Evolutionary conservation across 768 basidiomycete species (phyloP), one percentile per base, ranked within the genome.

Genomic region (Naganishia randhawae): DNA sequence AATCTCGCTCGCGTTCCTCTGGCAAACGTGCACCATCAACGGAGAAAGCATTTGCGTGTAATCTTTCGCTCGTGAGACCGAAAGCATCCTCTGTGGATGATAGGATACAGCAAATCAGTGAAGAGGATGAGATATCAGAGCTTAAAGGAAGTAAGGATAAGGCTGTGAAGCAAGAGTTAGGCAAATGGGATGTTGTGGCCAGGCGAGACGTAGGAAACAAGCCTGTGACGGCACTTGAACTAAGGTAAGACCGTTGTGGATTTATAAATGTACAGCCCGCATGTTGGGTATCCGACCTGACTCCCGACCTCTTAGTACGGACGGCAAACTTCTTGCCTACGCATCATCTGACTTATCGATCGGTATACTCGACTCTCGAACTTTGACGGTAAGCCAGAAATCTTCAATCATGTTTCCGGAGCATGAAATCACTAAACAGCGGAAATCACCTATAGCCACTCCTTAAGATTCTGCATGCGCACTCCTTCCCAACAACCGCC

Each of bases 401-500:
- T 10, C 27, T 1, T 5, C 3, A 55, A 65, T 16, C 3, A 31
- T n/a, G 42, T 29, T n/a, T 41, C n/a, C 37, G n/a, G n/a, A n/a
- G n/a, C n/a, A n/a, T n/a, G n/a, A n/a, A n/a, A n/a, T n/a, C n/a
- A n/a, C n/a, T n/a, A n/a, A n/a, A n/a, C n/a, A n/a, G n/a, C n/a
- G n/a, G n/a, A n/a, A 25, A 48, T 37, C 50, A 17, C 32, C 19
- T 73, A n/a, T 73, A 98, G 94, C 94, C 93, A 0, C 77, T 92
- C 14, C 80, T 91, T 33, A 87, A 87, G 22, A 96, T 99, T 70
- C 82, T 97, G 67, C 91, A 90, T 80, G 90, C 96, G 0, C 95
- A 98, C 79, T 92, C 94, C 69, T 92, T 98, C 78, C 90, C 96
- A 4, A 86, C 91, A 6, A 98, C 96, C 0, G 87, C 89, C 4